phyloP scores from a whole-genome alignment of 331 rosid species.

The Cydonia oblonga region DNA sequence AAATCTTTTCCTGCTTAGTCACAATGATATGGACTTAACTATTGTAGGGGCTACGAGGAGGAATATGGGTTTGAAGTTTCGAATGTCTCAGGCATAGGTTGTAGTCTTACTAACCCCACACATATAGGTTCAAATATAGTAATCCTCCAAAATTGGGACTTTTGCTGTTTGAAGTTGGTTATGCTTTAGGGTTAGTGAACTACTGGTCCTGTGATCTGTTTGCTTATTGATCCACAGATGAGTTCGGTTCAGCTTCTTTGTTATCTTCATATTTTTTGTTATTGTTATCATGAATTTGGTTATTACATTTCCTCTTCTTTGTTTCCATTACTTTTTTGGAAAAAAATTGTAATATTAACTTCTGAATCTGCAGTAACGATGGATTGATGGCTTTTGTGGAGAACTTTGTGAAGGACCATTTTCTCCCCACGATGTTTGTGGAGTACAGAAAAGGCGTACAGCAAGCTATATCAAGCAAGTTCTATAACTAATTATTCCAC shows the following conservation, averaged over 20 bases:
- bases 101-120: neutral
- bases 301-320: neutral
- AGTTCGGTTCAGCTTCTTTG: neutral
- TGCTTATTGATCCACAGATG: neutral
- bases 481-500: conserved; percentile 15
- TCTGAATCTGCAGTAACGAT: conserved; percentile 72
- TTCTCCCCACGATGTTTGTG: conserved; percentile 93
- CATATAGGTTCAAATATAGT: neutral
- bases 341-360: conserved; percentile 6
- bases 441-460: conserved; percentile 98
- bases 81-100: neutral
- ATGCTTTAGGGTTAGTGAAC: neutral
- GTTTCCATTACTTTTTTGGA: neutral
- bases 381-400: conserved; percentile 92
- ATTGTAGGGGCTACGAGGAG: too few relatives aligned
- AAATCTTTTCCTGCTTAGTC: too few relatives aligned
- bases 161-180: neutral
- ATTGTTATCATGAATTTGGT: neutral
- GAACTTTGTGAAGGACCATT: conserved; percentile 96
- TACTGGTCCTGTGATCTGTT: neutral
- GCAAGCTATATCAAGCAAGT: conserved; percentile 99
- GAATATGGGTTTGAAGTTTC: neutral
- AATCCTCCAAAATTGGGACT: neutral
- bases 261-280: neutral
- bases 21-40: too few relatives aligned